Base-by-base conservation (phyloP, 345 rosid genomes). In the Populus deltoides region DNA sequence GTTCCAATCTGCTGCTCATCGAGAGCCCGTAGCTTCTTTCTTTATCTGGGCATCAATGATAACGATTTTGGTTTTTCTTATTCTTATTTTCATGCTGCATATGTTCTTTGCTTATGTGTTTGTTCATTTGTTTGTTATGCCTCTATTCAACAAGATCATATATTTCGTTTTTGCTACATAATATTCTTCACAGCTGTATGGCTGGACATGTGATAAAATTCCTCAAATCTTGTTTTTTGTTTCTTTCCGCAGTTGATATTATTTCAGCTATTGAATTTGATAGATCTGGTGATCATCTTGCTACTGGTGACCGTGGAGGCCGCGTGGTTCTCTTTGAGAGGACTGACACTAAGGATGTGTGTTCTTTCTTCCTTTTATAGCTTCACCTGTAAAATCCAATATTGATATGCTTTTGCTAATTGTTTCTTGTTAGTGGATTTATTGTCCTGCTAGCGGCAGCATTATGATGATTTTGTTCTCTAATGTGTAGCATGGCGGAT, bases 281-380 rank as follows among this genome's bases (percentile, higher is more conserved):
- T 87, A 92, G 87, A 90, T 88, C 83, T 79, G 99, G 99, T 12
- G 92, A 97, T 82, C 98, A 97, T 88, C 99, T 97, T 74, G 97
- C 98, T 68, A 97, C 99, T 68, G 99, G 99, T 82, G 99, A 97
- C 83, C 94, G 99, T 79, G 99, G 99, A 61, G 99, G 99, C 29
- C 92, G 99, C 27, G 99, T 97, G 73, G 99, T 97, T 86, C 92
- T 97, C 49, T 97, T 97, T 83, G 99, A 97, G 90, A 92, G 97
- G 87, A 91, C 97, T 17, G 98, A 91, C 82, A 75, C 83, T 31
- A 90, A 83, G 83, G 93, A 91, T 85, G 99, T 97, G 80, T 17
- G 93, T 83, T 75, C 68, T 79, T 68, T 66, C 68, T 73, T 59
- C 66, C 72, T 71, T 72, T 66, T 25, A 45, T 67, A 45, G 78